These are phyloP conservation scores for Phlebopus sp. DNA, from an alignment of 1,284 basidiomycete genomes.

Conservation along the genomic window DNA sequence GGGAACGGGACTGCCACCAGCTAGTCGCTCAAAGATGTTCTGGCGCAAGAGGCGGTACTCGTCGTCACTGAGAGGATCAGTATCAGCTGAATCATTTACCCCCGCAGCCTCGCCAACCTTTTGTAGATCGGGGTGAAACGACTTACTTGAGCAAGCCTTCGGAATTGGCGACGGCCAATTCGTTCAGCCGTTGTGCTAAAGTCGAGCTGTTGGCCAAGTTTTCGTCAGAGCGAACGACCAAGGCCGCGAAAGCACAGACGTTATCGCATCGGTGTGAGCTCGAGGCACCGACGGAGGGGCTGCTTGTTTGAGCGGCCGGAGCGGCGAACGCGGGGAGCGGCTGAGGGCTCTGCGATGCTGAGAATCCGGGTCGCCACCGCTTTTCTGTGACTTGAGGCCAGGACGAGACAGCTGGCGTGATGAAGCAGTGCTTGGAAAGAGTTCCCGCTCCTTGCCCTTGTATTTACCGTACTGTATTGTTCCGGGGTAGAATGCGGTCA, in stretches of 20 bases:
- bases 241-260: constrained; percentile 46
- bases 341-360: constrained; percentile 5
- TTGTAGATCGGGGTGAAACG: not conserved
- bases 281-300: constrained; percentile 25
- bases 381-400: constrained; percentile 19
- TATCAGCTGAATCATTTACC: constrained; percentile 8
- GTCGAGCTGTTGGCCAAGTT: constrained; percentile 47
- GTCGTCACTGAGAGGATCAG: constrained; percentile 53
- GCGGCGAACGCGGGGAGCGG: constrained; percentile 17
- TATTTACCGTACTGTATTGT: constrained; percentile 59
- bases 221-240: constrained; percentile 14
- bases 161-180: constrained; percentile 72
- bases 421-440: constrained; percentile 16
- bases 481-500: constrained; percentile 6
- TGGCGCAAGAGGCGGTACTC: constrained; percentile 75
- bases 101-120: constrained; percentile 1
- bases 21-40: constrained; percentile 71
- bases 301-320: constrained; percentile 25
- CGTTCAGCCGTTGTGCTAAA: constrained; percentile 72
- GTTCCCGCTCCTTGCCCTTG: constrained; percentile 61
- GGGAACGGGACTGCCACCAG: constrained; percentile 54
- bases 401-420: constrained; percentile 25
- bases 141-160: constrained; percentile 74
- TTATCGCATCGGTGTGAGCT: constrained; percentile 58
- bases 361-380: constrained; percentile 17